Base-by-base conservation (phyloP, 202 grass and related monocot genomes). In the Zizania palustris region DNA sequence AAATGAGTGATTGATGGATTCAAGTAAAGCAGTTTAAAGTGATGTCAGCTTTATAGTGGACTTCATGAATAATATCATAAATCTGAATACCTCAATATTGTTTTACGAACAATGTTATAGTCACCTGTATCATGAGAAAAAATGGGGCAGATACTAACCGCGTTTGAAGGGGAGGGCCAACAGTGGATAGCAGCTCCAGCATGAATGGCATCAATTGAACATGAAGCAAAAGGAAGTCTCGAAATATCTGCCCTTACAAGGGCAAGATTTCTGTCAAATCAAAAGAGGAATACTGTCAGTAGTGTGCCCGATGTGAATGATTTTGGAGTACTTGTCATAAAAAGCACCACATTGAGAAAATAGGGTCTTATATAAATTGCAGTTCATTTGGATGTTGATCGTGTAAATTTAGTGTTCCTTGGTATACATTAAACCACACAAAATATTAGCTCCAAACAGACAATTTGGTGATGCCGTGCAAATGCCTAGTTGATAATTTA, bases 111-210 rank as follows among this genome's bases (percentile, higher is more conserved):
- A 10, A 38, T 10, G 1, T 18, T 38, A 15, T 10, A 74, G 35
- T 28, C 4, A 40, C 15, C 7, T 38, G 3, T 40, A 11, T 34
- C 7, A 65, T 16, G 83, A 60, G 4, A 76, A 21, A 6, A 86
- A 62, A 57, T 0, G 5, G 3, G 68, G 16, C 22, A 53, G 16
- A 22, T 14, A 19, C 35, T 84, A 9, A 98, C 95, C 69, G 95
- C 95, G 83, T 98, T 98, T 45, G 91, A 98, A 82, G 91, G 95
- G 79, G 91, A 98, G 37, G 95, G 95, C 95, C 95, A 98, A 73
- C 95, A 98, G 79, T 98, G 95, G 71, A 98, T 81, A 63, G 95
- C 95, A 40, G 95, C 95, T 77, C 95, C 95, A 53, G 95, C 95
- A 79, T 98, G 95, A 80, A 98, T 71, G 9, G 91, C 95, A 74